Evolutionary conservation across 805 yeast genomes (phyloP), one percentile per base, ranked within the genome.

Genomic region (Zygosaccharomyces pseudorouxii): DNA sequence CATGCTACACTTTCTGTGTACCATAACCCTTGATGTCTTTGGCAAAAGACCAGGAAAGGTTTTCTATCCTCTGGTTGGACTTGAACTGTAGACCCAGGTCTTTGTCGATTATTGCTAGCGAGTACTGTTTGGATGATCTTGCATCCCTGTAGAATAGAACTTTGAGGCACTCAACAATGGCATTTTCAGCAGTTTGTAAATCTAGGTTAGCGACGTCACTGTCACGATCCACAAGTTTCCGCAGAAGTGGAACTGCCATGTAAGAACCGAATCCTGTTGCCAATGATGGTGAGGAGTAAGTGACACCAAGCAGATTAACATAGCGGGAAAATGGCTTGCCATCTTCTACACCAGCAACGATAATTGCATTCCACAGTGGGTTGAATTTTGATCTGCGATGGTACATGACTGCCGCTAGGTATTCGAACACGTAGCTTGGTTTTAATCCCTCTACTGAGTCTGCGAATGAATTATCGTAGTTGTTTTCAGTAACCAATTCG

Each of bases 241-340:
- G 83, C 65, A 93, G 76, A 59, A 93, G 71, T 22, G 99, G 99
- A 38, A 89, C 71, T 3, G 99, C 99, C 68, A 93, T 76, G 68
- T 93, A 90, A 9, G 95, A 85, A 50, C 99, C 99, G 66, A 89
- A 92, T 1, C 99, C 99, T 3, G 98, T 90, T 40, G 97, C 97
- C 49, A 93, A 72, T 2, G 95, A 76, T 27, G 96, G 93, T 0
- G 98, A 77, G 3, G 87, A 77, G 68, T 87, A 93, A 2, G 96
- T 79, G 23, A 89, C 96, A 44, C 99, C 99, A 51, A 90, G 77
- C 52, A 93, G 73, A 67, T 93, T 97, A 40, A 89, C 95, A 63
- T 87, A 90, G 56, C 84, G 82, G 62, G 93, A 75, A 59, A 86
- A 86, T 39, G 93, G 89, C 56, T 79, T 75, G 41, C 72, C 76